Conservation (phyloP, 2,329 filamentous ascomycete genomes). For the Diaporthe nobilis region DNA sequence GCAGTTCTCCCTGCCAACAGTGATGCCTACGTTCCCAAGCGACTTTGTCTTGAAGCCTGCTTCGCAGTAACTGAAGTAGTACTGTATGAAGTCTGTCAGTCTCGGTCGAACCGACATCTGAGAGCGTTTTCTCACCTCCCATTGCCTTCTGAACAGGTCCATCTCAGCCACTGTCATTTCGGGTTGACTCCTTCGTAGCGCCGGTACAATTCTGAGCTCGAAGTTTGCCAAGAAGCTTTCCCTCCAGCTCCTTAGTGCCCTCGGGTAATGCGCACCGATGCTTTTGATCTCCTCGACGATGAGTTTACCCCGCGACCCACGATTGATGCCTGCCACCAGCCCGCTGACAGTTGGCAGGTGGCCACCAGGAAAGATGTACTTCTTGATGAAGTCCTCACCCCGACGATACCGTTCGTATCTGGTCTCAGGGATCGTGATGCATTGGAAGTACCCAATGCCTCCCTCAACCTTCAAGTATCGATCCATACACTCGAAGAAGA, state of each 20-base stretch:
- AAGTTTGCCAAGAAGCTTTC: slow-evolving; percentile 34
- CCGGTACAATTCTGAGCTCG: slow-evolving; percentile 35
- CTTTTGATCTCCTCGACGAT: slow-evolving; percentile 42
- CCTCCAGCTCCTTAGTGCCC: slow-evolving; percentile 37
- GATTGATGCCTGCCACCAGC: slow-evolving; percentile 36
- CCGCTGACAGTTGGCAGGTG: slow-evolving; percentile 41
- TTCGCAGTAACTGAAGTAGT: slow-evolving; percentile 41
- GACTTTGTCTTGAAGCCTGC: slow-evolving; percentile 40
- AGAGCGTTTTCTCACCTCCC: slow-evolving; percentile 36
- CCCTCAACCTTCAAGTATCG: slow-evolving; percentile 35
- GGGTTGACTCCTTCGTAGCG: slow-evolving; percentile 18
- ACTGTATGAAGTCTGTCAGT: slow-evolving; percentile 19
- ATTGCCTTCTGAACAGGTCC: slow-evolving; percentile 34
- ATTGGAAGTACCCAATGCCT: slow-evolving; percentile 40
- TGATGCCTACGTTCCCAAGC: slow-evolving; percentile 37
- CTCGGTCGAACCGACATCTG: neutral
- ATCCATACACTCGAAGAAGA: slow-evolving; percentile 41
- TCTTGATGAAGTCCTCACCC: slow-evolving; percentile 42
- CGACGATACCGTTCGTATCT: slow-evolving; percentile 34
- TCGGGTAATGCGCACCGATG: slow-evolving; percentile 37
- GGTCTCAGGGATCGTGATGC: slow-evolving; percentile 41
- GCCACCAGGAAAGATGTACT: slow-evolving; percentile 41
- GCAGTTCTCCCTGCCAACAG: slow-evolving; percentile 40
- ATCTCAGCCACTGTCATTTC: slow-evolving; percentile 33
- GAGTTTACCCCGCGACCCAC: slow-evolving; percentile 34